Base-by-base conservation (phyloP, 768 basidiomycete species). In the Trichaptum fuscoviolaceum region DNA sequence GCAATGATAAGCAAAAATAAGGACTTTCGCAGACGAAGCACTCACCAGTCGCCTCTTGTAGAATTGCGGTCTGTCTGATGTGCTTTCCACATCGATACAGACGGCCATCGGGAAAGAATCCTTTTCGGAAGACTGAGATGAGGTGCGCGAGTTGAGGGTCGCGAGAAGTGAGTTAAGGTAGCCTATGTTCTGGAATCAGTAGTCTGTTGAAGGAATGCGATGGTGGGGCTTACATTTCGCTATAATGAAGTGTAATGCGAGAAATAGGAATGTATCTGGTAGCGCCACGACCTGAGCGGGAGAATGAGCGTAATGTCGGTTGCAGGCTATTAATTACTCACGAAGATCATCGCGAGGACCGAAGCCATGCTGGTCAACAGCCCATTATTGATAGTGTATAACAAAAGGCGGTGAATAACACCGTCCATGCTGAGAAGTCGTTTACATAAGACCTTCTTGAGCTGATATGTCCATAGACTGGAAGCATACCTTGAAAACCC, bases 401-500 rank as follows among this genome's bases (percentile, higher is more conserved):
- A 52, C 42, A 52, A 20, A 20, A 52, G 42, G 42, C 42, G 42
- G 42, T 52, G 42, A 20, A 52, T 52, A 15, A 52, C 42, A 52
- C 42, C 42, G 42, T 52, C 42, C 42, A 52, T 52, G 20, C 30
- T 30, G 30, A 30, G 2, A 30, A 30, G 30, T 30, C 30, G 8
- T 3, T 12, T 52, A 52, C 15, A 2, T 15, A 6, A 5, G 10
- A 12, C 42, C 15, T 52, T 12, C 5, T 52, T 12, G 15, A 20
- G 5, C 42, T 15, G 42, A n/a, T n/a, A n/a, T 52, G 15, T 20
- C 5, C 42, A 52, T 52, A 52, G 10, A 20, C 10, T 24, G 23
- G 25, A 9, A 18, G 67, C 67, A 63, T 65, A 78, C 82, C 77
- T 77, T 12, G 80, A 77, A 7, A 78, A 73, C 15, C 77, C 75